Evolutionary conservation across 768 basidiomycete genomes (phyloP), one percentile per base, ranked within the genome.

Genomic region (Lentinula raphanica): DNA sequence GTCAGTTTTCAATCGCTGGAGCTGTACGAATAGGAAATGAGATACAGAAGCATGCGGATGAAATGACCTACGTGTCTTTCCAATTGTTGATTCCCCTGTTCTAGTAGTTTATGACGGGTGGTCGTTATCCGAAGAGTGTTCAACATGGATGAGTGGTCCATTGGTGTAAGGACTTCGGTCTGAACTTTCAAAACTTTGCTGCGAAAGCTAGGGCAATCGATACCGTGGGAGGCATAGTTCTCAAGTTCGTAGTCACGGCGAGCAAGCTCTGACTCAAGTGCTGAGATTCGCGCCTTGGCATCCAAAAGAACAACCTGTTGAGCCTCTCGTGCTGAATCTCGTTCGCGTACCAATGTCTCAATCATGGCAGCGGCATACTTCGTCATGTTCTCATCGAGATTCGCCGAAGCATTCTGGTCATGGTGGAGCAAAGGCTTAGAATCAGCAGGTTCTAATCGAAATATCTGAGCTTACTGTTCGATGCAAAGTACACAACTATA

Each of bases 181-280:
- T 15, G 44, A 13, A 42, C 56, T 35, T 44, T 1, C 12, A 38
- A 19, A 53, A 36, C 13, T 48, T n/a, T n/a, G n/a, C 49, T 54
- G 53, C 59, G 25, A 60, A 39, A 59, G 51, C 35, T 59, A 15
- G 62, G 53, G 25, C 36, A 35, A 8, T 56, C 27, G 15, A 35
- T 15, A 32, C 27, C 53, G 40, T 60, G 59, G 31, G 61, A 58
- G 15, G 73, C 59, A 56, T 67, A 71, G 2, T 64, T 63, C 62
- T 81, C 81, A 5, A 86, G 70, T 61, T 85, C 81, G 0, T 77
- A 77, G 45, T 86, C 85, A n/a, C 83, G 73, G 5, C 78, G 76
- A 0, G 83, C 80, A 4, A 87, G 66, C 65, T 78, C 77, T 0
- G 84, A 83, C 58, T 80, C 75, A 2, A 87, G 72, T 17, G 70